Percentiles rank a stretch among this genome's conserved stretches.
Conservation (phyloP, 176 grass and related monocot species). For the Dactylis glomerata region DNA sequence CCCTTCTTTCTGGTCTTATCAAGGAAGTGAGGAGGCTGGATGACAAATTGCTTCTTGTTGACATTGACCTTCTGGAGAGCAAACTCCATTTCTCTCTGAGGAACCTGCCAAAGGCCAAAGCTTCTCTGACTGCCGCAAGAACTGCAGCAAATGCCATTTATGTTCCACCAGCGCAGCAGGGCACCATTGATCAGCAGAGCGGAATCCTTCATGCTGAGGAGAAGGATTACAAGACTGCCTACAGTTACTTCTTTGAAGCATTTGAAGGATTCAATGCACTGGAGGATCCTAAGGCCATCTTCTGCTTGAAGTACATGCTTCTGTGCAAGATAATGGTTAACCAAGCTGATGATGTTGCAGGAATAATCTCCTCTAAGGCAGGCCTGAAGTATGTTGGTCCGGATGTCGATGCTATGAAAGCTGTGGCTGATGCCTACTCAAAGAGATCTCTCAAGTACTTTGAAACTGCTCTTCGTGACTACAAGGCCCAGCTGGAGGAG, state of each 20-base stretch:
- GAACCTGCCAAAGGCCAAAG: conserved; percentile 87
- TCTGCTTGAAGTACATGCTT: conserved; percentile 24
- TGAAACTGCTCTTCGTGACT: conserved; percentile 67
- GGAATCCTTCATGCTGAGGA: conserved; percentile 87
- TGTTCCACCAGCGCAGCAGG: conserved; percentile 76
- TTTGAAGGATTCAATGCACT: conserved; percentile 30
- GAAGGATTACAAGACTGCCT: conserved; percentile 87
- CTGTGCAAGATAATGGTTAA: conserved; percentile 23
- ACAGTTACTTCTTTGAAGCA: conserved; percentile 94
- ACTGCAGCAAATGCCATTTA: conserved; percentile 87
- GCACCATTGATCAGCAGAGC: conserved; percentile 77
- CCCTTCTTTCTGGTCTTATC: conserved; percentile 64
- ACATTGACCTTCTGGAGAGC: conserved; percentile 88
- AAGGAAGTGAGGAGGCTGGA: conserved; percentile 92
- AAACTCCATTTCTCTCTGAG: conserved; percentile 85
- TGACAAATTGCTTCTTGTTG: conserved; percentile 81
- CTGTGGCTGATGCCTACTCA: conserved; percentile 62
- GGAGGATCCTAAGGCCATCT: conserved; percentile 10
- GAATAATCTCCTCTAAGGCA: conserved; percentile 3
- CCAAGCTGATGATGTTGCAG: conserved; percentile 9
- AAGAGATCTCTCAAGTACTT: conserved; percentile 81
- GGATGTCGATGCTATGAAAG: conserved; percentile 21
- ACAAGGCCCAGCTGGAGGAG: conserved; percentile 68
- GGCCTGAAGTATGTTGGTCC: conserved; percentile 16
- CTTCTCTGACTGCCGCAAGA: conserved; percentile 73